Evolutionary conservation across 768 basidiomycete genomes (phyloP), one percentile per base, ranked within the genome.

Genomic region (Sporobolomyces pararoseus): DNA sequence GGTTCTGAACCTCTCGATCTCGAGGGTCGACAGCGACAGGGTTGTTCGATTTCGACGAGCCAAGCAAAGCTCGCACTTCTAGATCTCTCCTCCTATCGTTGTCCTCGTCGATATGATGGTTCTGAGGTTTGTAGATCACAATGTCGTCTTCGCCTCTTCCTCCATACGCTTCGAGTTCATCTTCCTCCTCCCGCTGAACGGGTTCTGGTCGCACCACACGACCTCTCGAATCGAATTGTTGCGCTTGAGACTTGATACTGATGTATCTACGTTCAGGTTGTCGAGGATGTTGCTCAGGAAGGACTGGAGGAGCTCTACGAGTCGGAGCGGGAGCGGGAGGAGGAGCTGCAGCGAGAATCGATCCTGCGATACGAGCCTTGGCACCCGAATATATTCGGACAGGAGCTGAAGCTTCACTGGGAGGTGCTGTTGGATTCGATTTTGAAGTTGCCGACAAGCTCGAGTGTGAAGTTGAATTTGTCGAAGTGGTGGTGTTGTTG

Each of bases 81-180:
- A 42, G 10, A 9, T 42, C 39, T 9, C 39, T 9, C 9, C 17
- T 42, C 39, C 17, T 42, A 9, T 42, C 39, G 10, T 42, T 17
- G 9, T 42, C 39, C 39, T 42, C 39, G 39, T 42, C 39, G 17
- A 42, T n/a, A n/a, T n/a, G n/a, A 42, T 42, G 9, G 39, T 42
- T 42, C 39, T 42, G 39, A n/a, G n/a, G n/a, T n/a, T n/a, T n/a
- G 49, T 10, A 23, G 32, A 25, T 25, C n/a, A 54, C 31, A n/a
- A 57, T 57, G 35, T 57, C 55, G 35, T 57, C 23, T 23, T 57
- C 55, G 4, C 55, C 55, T 17, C 34, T 17, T 10, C 55, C 55
- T 6, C 55, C 55, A 16, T 23, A 23, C 21, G 32, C 55, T 57
- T 57, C 55, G 35, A 57, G 5, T 34, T 57, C 34, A n/a, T 57